Evolutionary conservation across 1,284 basidiomycete species (phyloP), one percentile per base, ranked within the genome.

Genomic region (Irpex sp.): DNA sequence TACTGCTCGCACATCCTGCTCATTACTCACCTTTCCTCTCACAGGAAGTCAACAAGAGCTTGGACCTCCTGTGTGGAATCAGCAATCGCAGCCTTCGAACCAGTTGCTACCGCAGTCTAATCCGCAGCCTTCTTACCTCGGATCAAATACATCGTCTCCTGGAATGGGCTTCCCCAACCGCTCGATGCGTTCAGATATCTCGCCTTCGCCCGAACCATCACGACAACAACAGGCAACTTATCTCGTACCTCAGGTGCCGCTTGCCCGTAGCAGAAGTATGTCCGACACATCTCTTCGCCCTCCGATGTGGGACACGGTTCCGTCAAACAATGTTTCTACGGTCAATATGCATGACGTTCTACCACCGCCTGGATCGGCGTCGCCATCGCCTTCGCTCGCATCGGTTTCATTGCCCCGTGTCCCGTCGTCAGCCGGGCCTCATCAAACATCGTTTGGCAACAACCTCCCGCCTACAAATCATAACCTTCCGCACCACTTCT

Each of bases 211-310:
- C 49, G 63, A 67, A 49, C 62, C 62, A 59, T 68, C 63, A 57
- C 68, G 69, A 17, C 68, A 64, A 15, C 70, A 71, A 44, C 70
- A 72, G 55, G 38, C 49, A 52, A 44, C 38, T 38, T 74, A 68
- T 66, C 71, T 77, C 44, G 61, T 76, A 44, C 76, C 76, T 0
- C 74, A 76, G 59, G 71, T 71, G 51, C 77, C 68, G 67, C 56
- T 63, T 63, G 38, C 75, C 44, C 80, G 83, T 59, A 73, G 75
- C 36, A 80, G 88, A 56, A 86, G 84, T 71, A 84, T 88, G 68
- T 87, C 85, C 3, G 87, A 89, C 64, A 84, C 85, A 0, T 79
- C 85, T 47, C 77, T 80, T 58, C 84, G 82, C 66, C 82, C 83
- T n/a, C 82, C 81, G 0, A 74, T 80, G 37, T 89, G 87, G 84